Evolutionary conservation across 805 yeast genomes (phyloP), one percentile per base, ranked within the genome.

Genomic region (Cyberlindnera meyerae): DNA sequence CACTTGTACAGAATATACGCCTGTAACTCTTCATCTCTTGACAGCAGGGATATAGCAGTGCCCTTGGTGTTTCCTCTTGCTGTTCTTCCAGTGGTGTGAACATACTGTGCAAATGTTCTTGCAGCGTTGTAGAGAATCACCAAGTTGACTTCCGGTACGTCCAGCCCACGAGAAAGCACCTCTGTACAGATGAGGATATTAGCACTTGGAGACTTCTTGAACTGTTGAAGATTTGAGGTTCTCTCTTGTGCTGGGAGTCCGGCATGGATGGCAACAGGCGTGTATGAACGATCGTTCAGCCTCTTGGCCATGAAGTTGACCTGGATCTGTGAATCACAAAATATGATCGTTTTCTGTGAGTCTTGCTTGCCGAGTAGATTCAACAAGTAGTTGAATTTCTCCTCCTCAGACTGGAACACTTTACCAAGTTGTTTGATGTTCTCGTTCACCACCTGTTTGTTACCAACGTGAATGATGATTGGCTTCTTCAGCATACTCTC

Each of bases 81-180:
- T 0, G 98, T 93, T 40, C 98, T 68, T 0, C 98, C 98, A 1
- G 89, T 95, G 8, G 97, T 72, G 61, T 93, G 98, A 11, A 93
- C 90, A 54, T 93, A 93, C 57, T 93, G 97, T 44, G 95, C 97
- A 70, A 88, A 71, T 42, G 89, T 95, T 45, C 72, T 84, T 1
- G 96, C 95, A 0, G 86, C 72, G 47, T 83, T 88, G 51, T 72
- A 84, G 62, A 93, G 84, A 6, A 93, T 66, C 2, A 93, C 97
- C 29, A 89, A 58, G 39, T 78, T 78, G 18, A 90, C 71, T 16
- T 79, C 82, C 35, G 87, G 83, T n/a, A 93, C 96, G 60, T 93
- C 97, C 17, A 93, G 64, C 0, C 98, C 98, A 44, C 98, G 70
- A 0, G 98, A 96, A 3, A 97, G 87, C 18, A 93, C 83, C 2